Evolutionary conservation across 371 early-diverging fungal genomes (phyloP), one percentile per base, ranked within the genome.

Genomic region (Mucor velutinosus): DNA sequence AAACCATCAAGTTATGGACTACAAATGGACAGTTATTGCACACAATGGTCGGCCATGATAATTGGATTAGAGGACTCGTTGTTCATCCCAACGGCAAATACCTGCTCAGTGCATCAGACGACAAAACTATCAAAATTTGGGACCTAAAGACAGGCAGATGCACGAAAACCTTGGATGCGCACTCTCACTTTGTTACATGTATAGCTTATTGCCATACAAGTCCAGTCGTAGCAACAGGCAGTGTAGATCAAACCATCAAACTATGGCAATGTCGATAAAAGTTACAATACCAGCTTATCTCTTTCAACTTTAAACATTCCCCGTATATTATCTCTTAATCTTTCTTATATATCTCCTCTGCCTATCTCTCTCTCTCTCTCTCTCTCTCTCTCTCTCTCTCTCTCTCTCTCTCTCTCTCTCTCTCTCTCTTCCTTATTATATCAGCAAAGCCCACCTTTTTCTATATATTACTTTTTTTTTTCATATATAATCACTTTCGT

Each of bases 21-120:
- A 66, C 76, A 4, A 79, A 92, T 33, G 89, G 86, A 33, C 89
- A 94, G 66, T 86, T 91, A 62, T 75, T 95, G 35, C 83, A 86
- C 61, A 92, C 92, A 1, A 76, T 96, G 73, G 77, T 83, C 35
- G 96, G 97, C 4, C 97, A 97, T 70, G 97, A 97, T 65, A 96
- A 94, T 74, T 97, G 97, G 97, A 88, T 96, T 21, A 87, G 96
- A 47, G 91, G 89, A 25, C 69, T 96, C 23, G 86, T 85, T 15
- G 85, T 94, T 75, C 92, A 93, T 60, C 91, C 95, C 0, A 86
- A 81, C 49, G 93, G 93, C 35, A 88, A 89, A 67, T 90, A 83
- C 66, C 64, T 97, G 7, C 65, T 95, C 3, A 88, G 90, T 37
- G 93, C 88, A 0, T 89, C 92, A 0, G 95, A 94, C 70, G 96